Conservation (phyloP, 2,329 filamentous ascomycete genomes). For the Simplicillium sp. region DNA sequence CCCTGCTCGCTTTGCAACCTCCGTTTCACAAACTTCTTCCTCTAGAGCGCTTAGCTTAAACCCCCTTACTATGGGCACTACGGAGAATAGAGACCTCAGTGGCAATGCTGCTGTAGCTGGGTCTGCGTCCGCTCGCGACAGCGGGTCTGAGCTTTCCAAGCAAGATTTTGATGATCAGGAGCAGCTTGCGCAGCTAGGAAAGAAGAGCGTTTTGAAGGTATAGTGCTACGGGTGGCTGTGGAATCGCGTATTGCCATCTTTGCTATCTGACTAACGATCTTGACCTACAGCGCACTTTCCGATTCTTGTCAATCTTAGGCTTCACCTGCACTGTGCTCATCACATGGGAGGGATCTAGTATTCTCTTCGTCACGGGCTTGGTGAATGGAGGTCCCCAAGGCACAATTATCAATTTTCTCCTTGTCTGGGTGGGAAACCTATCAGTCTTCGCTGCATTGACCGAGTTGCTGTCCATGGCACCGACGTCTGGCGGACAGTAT, state of each 20-base stretch:
- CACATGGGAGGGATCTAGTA: too few species aligned
- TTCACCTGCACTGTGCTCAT: too few species aligned
- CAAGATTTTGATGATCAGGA: conserved; percentile 2
- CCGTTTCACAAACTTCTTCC: too few species aligned
- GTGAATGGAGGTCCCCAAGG: background rate
- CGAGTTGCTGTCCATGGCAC: background rate
- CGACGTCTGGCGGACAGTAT: background rate
- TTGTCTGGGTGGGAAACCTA: background rate
- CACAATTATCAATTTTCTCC: background rate
- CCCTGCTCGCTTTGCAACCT: too few species aligned
- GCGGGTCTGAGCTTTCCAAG: too few species aligned
- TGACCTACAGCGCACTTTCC: conserved; percentile 27
- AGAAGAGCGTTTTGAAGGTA: conserved; percentile 4
- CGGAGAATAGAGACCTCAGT: too few species aligned
- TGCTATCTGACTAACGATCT: too few species aligned
- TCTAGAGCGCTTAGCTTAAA: too few species aligned
- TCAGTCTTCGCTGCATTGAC: background rate
- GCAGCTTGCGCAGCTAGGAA: conserved; percentile 5
- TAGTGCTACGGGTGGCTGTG: background rate
- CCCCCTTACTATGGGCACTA: too few species aligned
- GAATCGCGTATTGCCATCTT: too few species aligned
- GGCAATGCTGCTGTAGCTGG: too few species aligned
- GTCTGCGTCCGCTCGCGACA: too few species aligned
- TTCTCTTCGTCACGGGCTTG: background rate
- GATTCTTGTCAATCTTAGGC: conserved; percentile 13